phyloP scores from a whole-genome alignment of 805 yeast species.

The Dipodascopsis uninucleata region DNA sequence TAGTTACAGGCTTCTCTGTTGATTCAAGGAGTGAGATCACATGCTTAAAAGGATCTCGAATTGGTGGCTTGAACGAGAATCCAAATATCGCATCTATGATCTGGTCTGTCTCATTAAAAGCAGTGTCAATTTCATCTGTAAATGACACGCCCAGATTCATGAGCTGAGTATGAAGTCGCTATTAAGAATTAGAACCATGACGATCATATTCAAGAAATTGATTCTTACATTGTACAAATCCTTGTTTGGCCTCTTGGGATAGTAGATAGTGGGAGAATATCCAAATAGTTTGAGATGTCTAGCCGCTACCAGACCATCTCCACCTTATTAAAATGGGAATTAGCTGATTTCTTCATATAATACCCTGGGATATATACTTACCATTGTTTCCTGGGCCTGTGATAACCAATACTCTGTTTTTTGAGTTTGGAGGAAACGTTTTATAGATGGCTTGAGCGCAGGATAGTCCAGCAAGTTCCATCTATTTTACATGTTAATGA shows the following conservation, averaged over 20 bases:
- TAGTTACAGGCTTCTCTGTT: constrained; percentile 54
- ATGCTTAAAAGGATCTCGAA: constrained; percentile 68
- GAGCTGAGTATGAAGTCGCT: constrained; percentile 63
- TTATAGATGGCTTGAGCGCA: constrained; percentile 82
- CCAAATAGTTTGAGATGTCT: constrained; percentile 82
- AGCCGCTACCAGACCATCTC: constrained; percentile 95
- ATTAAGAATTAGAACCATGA: constrained; percentile 43
- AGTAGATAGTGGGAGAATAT: constrained; percentile 68
- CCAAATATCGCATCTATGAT: constrained; percentile 87
- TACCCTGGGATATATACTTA: too few species aligned
- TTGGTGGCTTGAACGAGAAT: constrained; percentile 86
- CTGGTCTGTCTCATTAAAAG: constrained; percentile 42
- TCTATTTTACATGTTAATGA: constrained; percentile 42
- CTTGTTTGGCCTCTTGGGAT: constrained; percentile 65
- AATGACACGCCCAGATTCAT: constrained; percentile 59
- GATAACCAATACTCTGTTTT: constrained; percentile 56
- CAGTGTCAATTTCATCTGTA: constrained; percentile 42
- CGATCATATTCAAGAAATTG: too few species aligned
- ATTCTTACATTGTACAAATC: constrained; percentile 33
- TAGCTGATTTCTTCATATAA: background rate
- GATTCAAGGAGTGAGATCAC: constrained; percentile 44
- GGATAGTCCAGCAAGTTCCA: constrained; percentile 95
- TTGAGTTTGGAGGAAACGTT: constrained; percentile 54
- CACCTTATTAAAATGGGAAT: constrained; percentile 44
- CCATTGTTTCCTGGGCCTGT: constrained; percentile 96